phyloP scores from a whole-genome alignment of 2,329 filamentous ascomycete species.

The Hortaea werneckii region DNA sequence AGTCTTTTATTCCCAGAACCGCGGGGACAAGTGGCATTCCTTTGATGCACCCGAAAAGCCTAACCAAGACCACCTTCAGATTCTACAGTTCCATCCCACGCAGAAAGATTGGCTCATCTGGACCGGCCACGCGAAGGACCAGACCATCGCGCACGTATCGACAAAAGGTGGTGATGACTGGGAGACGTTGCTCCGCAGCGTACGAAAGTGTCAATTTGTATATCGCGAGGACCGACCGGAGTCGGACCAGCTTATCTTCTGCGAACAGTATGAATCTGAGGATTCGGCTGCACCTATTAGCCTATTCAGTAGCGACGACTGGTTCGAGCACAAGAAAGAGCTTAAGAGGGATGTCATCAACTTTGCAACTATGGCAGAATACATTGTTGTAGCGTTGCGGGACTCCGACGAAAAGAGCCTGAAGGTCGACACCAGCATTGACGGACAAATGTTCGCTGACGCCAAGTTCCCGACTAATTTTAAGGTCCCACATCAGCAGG shows the following conservation, averaged over 20 bases:
- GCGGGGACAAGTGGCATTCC: slow-evolving; percentile 60
- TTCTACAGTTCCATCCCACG: slow-evolving; percentile 72
- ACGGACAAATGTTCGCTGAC: slow-evolving; percentile 71
- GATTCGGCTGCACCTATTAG: slow-evolving; percentile 53
- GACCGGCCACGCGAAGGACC: slow-evolving; percentile 54
- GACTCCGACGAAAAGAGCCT: slow-evolving; percentile 57
- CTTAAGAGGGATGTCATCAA: slow-evolving; percentile 64
- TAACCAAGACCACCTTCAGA: slow-evolving; percentile 39
- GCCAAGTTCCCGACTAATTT: slow-evolving; percentile 83
- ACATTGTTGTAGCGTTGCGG: slow-evolving; percentile 75
- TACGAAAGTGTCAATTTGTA: slow-evolving; percentile 79
- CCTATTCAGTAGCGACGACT: slow-evolving; percentile 69
- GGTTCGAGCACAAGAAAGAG: slow-evolving; percentile 57
- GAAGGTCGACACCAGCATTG: slow-evolving; percentile 71
- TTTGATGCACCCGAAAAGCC: slow-evolving; percentile 61
- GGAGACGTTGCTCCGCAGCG: slow-evolving; percentile 63
- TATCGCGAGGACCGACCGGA: slow-evolving; percentile 50
- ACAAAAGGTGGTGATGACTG: slow-evolving; percentile 69
- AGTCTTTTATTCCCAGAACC: slow-evolving; percentile 73
- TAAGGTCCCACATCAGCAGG: slow-evolving; percentile 63
- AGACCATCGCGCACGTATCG: slow-evolving; percentile 64
- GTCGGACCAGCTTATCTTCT: slow-evolving; percentile 54
- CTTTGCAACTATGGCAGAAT: slow-evolving; percentile 93
- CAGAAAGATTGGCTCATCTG: slow-evolving; percentile 87
- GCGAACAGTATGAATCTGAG: slow-evolving; percentile 53